Base-by-base conservation (phyloP, 2,329 filamentous ascomycete genomes). In the Septoria linicola region DNA sequence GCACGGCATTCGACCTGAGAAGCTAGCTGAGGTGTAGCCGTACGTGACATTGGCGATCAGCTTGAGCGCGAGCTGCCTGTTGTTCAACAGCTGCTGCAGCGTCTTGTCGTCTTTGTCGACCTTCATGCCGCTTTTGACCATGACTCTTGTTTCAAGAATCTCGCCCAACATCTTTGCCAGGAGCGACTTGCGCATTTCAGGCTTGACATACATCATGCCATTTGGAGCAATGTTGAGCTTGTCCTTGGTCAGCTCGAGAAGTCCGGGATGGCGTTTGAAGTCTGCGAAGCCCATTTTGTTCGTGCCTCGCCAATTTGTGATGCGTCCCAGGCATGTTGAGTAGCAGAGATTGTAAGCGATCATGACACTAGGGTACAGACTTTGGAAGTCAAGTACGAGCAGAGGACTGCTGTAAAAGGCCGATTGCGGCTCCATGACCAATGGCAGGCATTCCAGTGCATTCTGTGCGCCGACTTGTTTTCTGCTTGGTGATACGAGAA, bases 311-410 rank as follows among this genome's bases (percentile, higher is more conserved):
- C 92, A 96, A 61, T 84, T 82, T 21, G 84, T 81, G 32, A 96
- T 84, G 23, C 93, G 83, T 0, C 93, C 93, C 0, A 97, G 77
- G 61, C 91, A 99, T 0, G 93, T 99, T 0, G 93, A 97, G 67
- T 99, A 99, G 73, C 93, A 99, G 67, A 96, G 93, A 65, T 99
- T 99, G 74, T 99, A 97, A 0, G 93, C 93, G 66, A 99, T 97
- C 90, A 99, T 96, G 54, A 97, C 85, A 69, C 91, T 96, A 0
- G 93, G 93, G 60, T 99, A 99, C 41, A 99, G 73, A 53, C 89
- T 95, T 66, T 97, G 92, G 58, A 99, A 99, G 70, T 99, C 93
- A 5, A 99, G 77, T 0, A 99, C 93, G 3, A 99, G 68, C 0
- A 99, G 68, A 0, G 93, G 93, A 55, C 88, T 93, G 50, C 77